Evolutionary conservation across 2,329 filamentous ascomycete species (phyloP).

Genomic region (Xylariaceae sp.): DNA sequence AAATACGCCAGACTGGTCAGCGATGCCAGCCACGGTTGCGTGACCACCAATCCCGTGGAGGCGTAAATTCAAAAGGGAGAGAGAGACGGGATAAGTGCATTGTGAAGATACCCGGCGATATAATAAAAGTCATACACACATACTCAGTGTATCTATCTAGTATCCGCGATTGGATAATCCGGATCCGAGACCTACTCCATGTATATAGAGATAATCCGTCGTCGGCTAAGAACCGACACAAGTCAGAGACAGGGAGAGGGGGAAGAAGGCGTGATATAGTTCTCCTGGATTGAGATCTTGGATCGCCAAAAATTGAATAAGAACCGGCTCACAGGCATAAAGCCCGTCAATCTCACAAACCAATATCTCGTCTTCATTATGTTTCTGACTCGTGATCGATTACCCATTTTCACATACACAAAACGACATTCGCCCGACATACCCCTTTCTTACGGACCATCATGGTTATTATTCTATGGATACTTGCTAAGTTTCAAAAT

Average conservation of each 20-base stretch:
- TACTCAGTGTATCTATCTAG: not conserved
- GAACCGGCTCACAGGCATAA: too few relatives aligned
- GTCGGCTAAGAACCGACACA: not conserved
- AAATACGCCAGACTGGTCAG: conserved; percentile 62
- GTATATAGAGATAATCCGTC: conserved; percentile 8
- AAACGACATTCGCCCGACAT: too few relatives aligned
- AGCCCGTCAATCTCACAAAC: too few relatives aligned
- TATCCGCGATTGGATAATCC: not conserved
- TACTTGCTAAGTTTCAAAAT: too few relatives aligned
- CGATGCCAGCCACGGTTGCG: conserved; percentile 55
- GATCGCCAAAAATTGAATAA: too few relatives aligned
- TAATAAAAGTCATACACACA: not conserved
- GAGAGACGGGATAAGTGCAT: not conserved
- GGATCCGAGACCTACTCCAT: not conserved
- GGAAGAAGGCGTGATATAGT: too few relatives aligned
- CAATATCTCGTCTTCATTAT: too few relatives aligned
- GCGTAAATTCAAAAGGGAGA: not conserved
- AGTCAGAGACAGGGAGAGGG: not conserved
- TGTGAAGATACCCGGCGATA: conserved; percentile 7
- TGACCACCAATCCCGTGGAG: conserved; percentile 37
- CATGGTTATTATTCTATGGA: too few relatives aligned
- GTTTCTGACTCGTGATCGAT: too few relatives aligned
- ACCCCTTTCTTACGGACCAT: too few relatives aligned
- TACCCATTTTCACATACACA: too few relatives aligned
- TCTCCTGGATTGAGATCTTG: too few relatives aligned